Percentiles rank a stretch among this genome's conserved stretches.
Conservation (phyloP, 2,329 filamentous ascomycete genomes). For the Fusarium aywerte region DNA sequence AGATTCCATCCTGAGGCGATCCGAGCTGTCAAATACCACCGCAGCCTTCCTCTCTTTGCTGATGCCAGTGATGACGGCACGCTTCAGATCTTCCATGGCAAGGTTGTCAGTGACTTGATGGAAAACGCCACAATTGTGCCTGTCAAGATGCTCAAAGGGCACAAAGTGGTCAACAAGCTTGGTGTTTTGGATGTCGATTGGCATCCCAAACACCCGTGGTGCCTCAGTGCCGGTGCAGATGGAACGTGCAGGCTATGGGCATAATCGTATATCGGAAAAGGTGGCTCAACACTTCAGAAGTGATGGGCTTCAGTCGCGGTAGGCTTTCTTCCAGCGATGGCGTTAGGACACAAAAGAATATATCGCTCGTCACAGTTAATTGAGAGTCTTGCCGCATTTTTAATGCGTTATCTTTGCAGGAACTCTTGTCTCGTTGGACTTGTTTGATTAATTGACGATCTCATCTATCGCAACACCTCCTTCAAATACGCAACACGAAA, state of each 20-base stretch:
- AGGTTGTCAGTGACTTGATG: conserved; percentile 93
- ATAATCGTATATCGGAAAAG: conserved; percentile 8
- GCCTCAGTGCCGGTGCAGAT: conserved; percentile 92
- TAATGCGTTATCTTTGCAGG: neutral
- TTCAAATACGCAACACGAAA: no score
- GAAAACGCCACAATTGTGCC: conserved; percentile 97
- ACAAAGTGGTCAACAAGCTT: conserved; percentile 85
- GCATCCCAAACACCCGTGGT: conserved; percentile 95
- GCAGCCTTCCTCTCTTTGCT: conserved; percentile 84
- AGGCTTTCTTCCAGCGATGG: conserved; percentile 37
- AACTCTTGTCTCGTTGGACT: no score
- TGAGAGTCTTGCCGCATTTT: neutral
- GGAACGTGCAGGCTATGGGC: conserved; percentile 91
- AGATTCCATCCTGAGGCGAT: conserved; percentile 95
- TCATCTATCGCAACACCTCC: no score
- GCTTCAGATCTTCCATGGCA: conserved; percentile 95
- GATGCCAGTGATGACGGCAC: conserved; percentile 96
- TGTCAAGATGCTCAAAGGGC: conserved; percentile 90
- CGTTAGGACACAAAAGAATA: conserved; percentile 35
- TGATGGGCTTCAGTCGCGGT: conserved; percentile 9
- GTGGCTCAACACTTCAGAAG: neutral
- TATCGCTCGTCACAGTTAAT: neutral
- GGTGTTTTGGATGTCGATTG: conserved; percentile 95
- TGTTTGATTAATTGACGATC: no score
- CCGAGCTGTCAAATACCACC: conserved; percentile 87